Evolutionary conservation across 2,329 filamentous ascomycete genomes (phyloP), one percentile per base, ranked within the genome.

Genomic region (Fusarium xyrophilum): DNA sequence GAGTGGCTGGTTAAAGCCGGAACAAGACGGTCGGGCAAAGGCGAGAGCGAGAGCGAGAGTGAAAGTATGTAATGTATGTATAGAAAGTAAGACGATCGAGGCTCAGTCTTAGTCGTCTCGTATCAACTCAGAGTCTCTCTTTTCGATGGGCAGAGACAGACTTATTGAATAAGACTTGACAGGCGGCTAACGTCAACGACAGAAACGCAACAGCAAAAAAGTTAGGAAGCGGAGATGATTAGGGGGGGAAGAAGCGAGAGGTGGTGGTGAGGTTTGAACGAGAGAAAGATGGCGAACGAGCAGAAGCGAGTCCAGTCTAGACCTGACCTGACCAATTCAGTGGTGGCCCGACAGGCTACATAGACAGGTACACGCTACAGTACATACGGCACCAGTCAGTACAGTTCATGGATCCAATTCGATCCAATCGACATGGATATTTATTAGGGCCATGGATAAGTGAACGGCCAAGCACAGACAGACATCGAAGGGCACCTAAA

Each of bases 191-290:
- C 59, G 66, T 59, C 64, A 60, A 71, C 43, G 64, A 71, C 62
- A 57, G 52, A 65, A 71, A 73, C 58, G 58, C 65, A 72, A 63
- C 51, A 60, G 65, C 42, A 61, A 47, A 67, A 43, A 52, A 32
- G 47, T 43, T 48, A 60, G 21, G 46, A 64, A 59, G 43, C 67
- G 52, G 53, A 53, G 65, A 65, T 68, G 51, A 72, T 73, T 73
- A 73, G 63, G 65, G 57, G 60, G 60, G 50, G 13, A 14, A 65
- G 47, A 60, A 70, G 67, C 60, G 59, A 60, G 61, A 61, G 62
- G 51, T 68, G 59, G 59, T 68, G 69, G 65, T 72, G 69, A 73
- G 65, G 71, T 71, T 70, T 73, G 72, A 73, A 63, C 54, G 60
- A 67, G 65, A 70, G 63, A 63, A 69, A 47, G 54, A 65, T 44